A percentile compares a stretch with the other conserved stretches of the same genome.
Conservation (phyloP, 768 basidiomycete species). For the Guyanaporus albipodus region DNA sequence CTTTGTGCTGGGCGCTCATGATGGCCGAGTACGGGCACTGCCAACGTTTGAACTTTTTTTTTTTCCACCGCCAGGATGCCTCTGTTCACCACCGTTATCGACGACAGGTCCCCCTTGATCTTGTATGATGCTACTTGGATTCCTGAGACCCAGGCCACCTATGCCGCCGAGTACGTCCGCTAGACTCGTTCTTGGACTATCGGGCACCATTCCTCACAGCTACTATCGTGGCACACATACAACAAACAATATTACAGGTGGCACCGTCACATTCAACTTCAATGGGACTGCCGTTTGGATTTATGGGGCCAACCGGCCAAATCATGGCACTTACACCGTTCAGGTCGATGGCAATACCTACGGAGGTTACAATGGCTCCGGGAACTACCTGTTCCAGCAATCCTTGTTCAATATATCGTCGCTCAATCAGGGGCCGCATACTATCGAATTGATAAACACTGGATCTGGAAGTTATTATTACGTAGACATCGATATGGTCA, state of each 20-base stretch:
- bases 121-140: conserved; percentile 25
- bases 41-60: too few species aligned
- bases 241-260: conserved; percentile 33
- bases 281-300: conserved; percentile 48
- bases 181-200: neutral
- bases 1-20: too few species aligned
- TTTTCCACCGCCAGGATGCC: conserved; percentile 17
- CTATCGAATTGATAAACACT: conserved; percentile 31
- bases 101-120: conserved; percentile 34
- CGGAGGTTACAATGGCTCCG: conserved; percentile 27
- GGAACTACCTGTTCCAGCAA: conserved; percentile 35
- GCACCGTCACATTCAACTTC: conserved; percentile 40
- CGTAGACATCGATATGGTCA: conserved; percentile 47
- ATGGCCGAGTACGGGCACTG: too few species aligned
- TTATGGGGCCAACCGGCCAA: conserved; percentile 46
- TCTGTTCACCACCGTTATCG: conserved; percentile 22
- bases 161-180: conserved; percentile 16
- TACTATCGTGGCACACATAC: conserved; percentile 40
- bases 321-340: conserved; percentile 45
- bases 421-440: conserved; percentile 36
- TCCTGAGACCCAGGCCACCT: conserved; percentile 14
- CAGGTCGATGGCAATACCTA: conserved; percentile 36
- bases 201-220: conserved; percentile 17
- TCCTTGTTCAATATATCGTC: conserved; percentile 36
- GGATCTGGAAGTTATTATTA: conserved; percentile 29